These are phyloP conservation scores for Boletellus emodensis DNA, from an alignment of 768 basidiomycete species.

Conservation along the genomic window DNA sequence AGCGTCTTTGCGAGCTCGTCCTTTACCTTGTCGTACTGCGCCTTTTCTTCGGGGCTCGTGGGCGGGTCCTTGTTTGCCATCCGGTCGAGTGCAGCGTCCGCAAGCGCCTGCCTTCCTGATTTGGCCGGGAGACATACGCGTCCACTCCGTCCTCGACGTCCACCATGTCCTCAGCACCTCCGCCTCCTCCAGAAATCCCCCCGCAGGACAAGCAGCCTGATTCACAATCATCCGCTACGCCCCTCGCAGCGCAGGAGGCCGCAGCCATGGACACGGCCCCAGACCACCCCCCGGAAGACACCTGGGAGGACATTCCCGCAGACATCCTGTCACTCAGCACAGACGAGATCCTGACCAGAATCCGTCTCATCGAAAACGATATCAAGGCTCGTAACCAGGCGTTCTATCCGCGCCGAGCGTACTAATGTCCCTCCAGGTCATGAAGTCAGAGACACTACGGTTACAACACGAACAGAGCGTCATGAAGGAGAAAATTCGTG, in stretches of 20 bases:
- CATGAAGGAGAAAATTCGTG: constrained; percentile 98
- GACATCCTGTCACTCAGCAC: constrained; percentile 74
- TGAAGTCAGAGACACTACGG: constrained; percentile 91
- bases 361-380: constrained; percentile 94
- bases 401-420: background rate
- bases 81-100: background rate
- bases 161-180: constrained; percentile 55
- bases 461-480: constrained; percentile 91
- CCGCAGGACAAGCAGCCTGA: constrained; percentile 50
- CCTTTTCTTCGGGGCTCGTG: constrained; percentile 62
- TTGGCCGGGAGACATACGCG: constrained; percentile 27
- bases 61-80: constrained; percentile 40
- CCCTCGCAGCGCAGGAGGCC: constrained; percentile 33
- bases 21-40: constrained; percentile 66
- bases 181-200: constrained; percentile 44
- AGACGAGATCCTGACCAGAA: constrained; percentile 87
- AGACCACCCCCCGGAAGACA: constrained; percentile 69
- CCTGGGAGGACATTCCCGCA: constrained; percentile 88
- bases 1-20: constrained; percentile 73
- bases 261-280: constrained; percentile 70
- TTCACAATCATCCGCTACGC: constrained; percentile 25
- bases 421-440: constrained; percentile 57
- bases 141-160: constrained; percentile 10
- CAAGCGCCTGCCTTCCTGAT: constrained; percentile 22
- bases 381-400: constrained; percentile 61